phyloP scores from a whole-genome alignment of 2,329 filamentous ascomycete genomes.

The Xylariaceae sp. region DNA sequence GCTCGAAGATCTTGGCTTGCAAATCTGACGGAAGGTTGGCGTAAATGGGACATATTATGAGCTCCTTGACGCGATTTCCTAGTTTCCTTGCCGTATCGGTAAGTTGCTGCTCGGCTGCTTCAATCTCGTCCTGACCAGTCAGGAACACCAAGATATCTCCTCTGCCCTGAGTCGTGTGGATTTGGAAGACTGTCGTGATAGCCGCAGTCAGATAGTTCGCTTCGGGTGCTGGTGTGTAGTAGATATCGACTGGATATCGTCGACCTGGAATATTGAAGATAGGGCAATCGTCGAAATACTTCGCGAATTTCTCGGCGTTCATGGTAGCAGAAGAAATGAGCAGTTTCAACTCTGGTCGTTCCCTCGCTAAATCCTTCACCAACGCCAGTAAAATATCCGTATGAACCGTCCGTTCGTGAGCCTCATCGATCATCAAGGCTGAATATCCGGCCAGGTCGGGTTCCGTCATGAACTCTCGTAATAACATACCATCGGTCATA shows the following conservation, averaged over 20 bases:
- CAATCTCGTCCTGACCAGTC: conserved; percentile 94
- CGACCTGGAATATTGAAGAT: conserved; percentile 94
- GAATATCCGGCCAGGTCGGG: conserved; percentile 78
- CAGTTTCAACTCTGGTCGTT: conserved; percentile 78
- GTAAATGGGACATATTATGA: conserved; percentile 91
- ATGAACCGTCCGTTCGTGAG: conserved; percentile 86
- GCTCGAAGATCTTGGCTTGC: conserved; percentile 91
- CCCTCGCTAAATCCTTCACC: conserved; percentile 80
- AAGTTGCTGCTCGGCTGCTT: conserved; percentile 76
- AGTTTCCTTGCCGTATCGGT: conserved; percentile 82
- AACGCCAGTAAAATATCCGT: conserved; percentile 87
- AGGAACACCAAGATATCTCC: conserved; percentile 94
- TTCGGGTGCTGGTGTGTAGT: conserved; percentile 85
- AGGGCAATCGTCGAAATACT: conserved; percentile 86
- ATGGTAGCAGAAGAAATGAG: conserved; percentile 93
- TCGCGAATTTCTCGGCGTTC: conserved; percentile 85
- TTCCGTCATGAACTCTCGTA: conserved; percentile 85
- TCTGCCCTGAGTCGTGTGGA: conserved; percentile 77
- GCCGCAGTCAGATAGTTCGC: conserved; percentile 89
- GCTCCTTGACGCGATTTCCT: conserved; percentile 74
- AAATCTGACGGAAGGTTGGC: conserved; percentile 86
- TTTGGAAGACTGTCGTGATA: conserved; percentile 91
- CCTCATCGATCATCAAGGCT: conserved; percentile 93
- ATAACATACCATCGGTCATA: conserved; percentile 94
- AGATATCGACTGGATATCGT: conserved; percentile 83